Base-by-base conservation (phyloP, 192 early-diverging fungal species). In the Jimgerdemannia flammicorona region DNA sequence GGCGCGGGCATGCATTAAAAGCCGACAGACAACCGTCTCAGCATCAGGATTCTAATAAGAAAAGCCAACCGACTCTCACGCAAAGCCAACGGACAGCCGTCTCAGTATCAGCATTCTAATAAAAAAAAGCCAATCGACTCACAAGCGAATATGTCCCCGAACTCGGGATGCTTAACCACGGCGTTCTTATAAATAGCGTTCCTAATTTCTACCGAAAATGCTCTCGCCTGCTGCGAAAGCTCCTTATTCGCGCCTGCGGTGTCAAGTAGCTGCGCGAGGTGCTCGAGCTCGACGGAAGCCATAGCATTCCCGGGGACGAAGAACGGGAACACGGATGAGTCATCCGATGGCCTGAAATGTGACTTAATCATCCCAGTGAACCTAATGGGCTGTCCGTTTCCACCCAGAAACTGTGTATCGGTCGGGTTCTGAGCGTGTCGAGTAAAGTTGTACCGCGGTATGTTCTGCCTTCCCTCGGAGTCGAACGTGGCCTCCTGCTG, bases 281-380 rank as follows among this genome's bases (percentile, higher is more conserved):
- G 72, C 40, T 65, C 66, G 40, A 93, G 78, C 74, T 90, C 92
- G 3, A 90, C 89, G 11, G 86, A 77, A 3, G 88, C 71, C 75
- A 91, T 90, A 3, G 89, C 88, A 69, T 92, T 92, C 39, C 79
- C 80, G 40, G 91, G 87, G 19, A 91, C 64, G 49, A 83, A 77
- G 70, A 89, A 92, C 11, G 91, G 88, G 40, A 89, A 82, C 0
- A 83, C 79, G 20, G 77, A 79, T 4, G 88, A 73, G 75, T 91
- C 90, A 79, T 92, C 91, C 40, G 82, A 85, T 8, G 91, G 90
- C 64, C 88, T 74, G 70, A 91, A 89, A 19, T 85, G 69, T 14
- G 84, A 84, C 44, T 83, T 78, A 4, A 90, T 78, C 78, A 85
- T 77, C 8, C 83, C 87, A 9, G 79, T 82, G 18, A 67, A 54